Base-by-base conservation (phyloP, 129 eudicot genomes). In the Deinandra increscens region DNA sequence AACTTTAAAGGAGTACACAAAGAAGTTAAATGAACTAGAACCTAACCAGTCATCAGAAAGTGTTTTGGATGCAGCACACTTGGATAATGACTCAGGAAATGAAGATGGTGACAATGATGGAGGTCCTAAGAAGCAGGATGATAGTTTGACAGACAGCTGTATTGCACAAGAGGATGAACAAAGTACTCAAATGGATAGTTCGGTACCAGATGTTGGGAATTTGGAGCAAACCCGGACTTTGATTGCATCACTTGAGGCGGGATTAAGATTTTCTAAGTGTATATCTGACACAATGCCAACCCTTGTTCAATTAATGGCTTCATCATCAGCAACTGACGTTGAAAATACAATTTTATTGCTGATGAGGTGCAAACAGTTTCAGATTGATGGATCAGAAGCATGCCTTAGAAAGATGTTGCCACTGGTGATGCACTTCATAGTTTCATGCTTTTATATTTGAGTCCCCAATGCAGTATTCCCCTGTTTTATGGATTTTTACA, bases 171-270 rank as follows among this genome's bases (percentile, higher is more conserved):
- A 60, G 48, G 84, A 82, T 56, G 86, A 85, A 60, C 81, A 73
- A 48, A 75, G 43, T 49, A 68, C 54, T 38, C 84, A 64, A 64
- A 80, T 69, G 69, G 92, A 85, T 41, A 80, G 72, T 82, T 56
- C 85, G 33, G 88, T 93, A 26, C 98, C 98, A 20, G 96, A 89
- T 87, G 69, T 93, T 78, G 98, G 97, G 69, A 93, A 87, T 83
- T 65, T 93, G 83, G 95, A 89, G 78, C 96, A 93, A 81, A 93
- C 98, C 11, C 71, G 90, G 66, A 84, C 91, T 37, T 79, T 93
- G 81, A 87, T 93, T 67, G 98, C 98, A 54, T 93, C 98, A 43
- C 97, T 93, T 34, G 98, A 93, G 80, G 92, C 95, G 31, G 98
- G 95, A 23, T 80, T 93, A 83, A 77, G 79, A 39, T 93, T 93